Evolutionary conservation across 257 asterid genomes (phyloP), one percentile per base, ranked within the genome.

Genomic region (Salvia hispanica): DNA sequence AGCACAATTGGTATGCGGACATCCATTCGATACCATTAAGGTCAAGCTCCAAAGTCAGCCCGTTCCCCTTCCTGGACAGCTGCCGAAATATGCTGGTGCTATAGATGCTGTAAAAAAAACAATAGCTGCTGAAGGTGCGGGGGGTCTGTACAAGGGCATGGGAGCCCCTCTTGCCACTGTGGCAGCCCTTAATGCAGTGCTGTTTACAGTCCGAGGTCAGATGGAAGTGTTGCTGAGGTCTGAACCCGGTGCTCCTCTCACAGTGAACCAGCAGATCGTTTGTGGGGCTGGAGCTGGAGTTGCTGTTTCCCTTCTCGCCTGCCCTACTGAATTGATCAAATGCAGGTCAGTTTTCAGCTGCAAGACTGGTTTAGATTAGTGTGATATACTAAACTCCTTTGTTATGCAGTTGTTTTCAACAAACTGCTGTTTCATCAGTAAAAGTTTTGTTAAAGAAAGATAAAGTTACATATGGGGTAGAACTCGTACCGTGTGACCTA

Each of bases 21-120:
- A 92, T 86, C 97, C 98, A 55, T 92, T 92, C 28, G 98, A 92
- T 76, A 92, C 98, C 69, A 92, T 93, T 36, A 92, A 92, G 76
- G 98, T 92, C 60, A 92, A 90, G 85, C 97, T 92, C 81, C 99
- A 93, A 77, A 93, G 99, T 75, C 97, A 88, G 70, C 99, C 97
- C 12, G 62, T 84, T 61, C 97, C 96, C 12, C 80, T 82, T 70
- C 89, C 95, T 4, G 95, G 99, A 6, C 92, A 86, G 80, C 82
- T 72, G 16, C 97, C 89, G 3, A 93, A 84, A 67, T 93, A 50
- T 62, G 62, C 86, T 7, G 97, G 99, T 6, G 96, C 99, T 43
- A 79, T 90, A 10, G 97, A 93, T 83, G 97, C 97, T 12, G 90
- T 93, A 62, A 86, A 78, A 69, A 90, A 90, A 82, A 93, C 99